Evolutionary conservation across 768 basidiomycete species (phyloP), one percentile per base, ranked within the genome.

Genomic region (Rhizopogon rudus): DNA sequence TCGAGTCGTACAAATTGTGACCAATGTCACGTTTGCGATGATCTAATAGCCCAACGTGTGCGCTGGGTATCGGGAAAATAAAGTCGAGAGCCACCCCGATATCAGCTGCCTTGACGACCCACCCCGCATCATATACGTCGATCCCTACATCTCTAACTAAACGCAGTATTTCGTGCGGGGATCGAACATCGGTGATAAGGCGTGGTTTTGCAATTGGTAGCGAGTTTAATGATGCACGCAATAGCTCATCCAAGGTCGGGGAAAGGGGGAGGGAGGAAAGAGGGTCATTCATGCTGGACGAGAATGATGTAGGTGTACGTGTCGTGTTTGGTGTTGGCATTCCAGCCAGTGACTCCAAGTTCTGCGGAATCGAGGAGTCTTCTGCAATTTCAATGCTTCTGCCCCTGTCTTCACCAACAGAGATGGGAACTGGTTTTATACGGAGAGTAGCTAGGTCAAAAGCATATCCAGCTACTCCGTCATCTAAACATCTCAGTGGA

Each of bases 1-100:
- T 44, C 5, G 64, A 43, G 44, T 82, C 73, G 61, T 89, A 94
- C 3, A 95, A 66, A 58, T 93, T 93, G 59, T 88, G 83, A 0
- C 90, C 92, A 7, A 92, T 60, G 42, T 82, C 76, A 8, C 58
- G 59, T 6, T 43, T 22, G n/a, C 29, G 44, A 17, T 49, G 62
- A 7, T 33, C n/a, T 7, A 20, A 20, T 20, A 25, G 22, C 4
- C 41, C 40, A 20, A 16, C 44, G 10, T 54, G 51, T 28, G 40
- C 28, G 8, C 60, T 57, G 0, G 62, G 60, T 6, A 68, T 76
- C 0, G 89, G 91, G 65, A 95, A 93, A 3, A 62, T 64, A 65
- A 94, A 93, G 62, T 93, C 92, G 6, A 95, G 73, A 0, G 86
- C 89, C 14, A 93, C 71, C 12, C 93, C 93, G 3, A 81, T 59